Evolutionary conservation across 2,329 filamentous ascomycete genomes (phyloP).

Genomic region (Fusarium avenaceum): DNA sequence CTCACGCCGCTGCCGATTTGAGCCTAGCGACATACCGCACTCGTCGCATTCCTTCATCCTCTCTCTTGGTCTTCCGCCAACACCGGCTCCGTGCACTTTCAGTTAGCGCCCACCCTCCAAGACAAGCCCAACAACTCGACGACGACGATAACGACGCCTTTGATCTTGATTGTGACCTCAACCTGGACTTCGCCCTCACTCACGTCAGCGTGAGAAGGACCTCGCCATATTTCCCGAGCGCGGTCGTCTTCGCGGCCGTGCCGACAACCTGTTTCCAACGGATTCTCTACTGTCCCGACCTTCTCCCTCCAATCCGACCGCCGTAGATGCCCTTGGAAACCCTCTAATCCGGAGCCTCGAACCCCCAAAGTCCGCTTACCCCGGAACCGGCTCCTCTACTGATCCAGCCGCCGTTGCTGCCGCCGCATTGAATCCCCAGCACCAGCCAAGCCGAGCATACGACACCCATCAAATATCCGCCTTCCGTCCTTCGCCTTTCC

Average conservation of each 20-base stretch:
- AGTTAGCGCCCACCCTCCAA: constrained; percentile 28
- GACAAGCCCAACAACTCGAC: constrained; percentile 19
- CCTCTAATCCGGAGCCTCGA: constrained; percentile 48
- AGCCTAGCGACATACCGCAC: constrained; percentile 28
- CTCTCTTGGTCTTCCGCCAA: constrained; percentile 36
- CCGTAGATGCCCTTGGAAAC: constrained; percentile 51
- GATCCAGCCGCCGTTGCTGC: constrained; percentile 37
- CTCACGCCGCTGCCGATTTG: constrained; percentile 21
- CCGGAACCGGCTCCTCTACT: constrained; percentile 41
- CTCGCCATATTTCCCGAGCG: constrained; percentile 52
- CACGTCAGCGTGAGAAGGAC: constrained; percentile 46
- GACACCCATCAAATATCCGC: constrained; percentile 35
- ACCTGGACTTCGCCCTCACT: constrained; percentile 25
- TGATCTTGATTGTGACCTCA: constrained; percentile 1
- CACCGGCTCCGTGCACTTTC: constrained; percentile 35
- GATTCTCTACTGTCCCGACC: constrained; percentile 60
- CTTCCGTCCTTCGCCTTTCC: constrained; percentile 57
- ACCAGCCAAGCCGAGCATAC: constrained; percentile 18
- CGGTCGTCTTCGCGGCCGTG: constrained; percentile 64
- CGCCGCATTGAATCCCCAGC: constrained; percentile 41
- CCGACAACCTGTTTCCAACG: constrained; percentile 60
- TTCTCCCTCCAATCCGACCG: constrained; percentile 44
- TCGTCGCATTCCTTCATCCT: constrained; percentile 40
- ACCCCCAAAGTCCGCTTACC: constrained; percentile 52
- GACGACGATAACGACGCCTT: constrained; percentile 4